Percentiles rank a stretch among this genome's conserved stretches.
Conservation (phyloP, 2,329 filamentous ascomycete genomes). For the Claviceps africana region DNA sequence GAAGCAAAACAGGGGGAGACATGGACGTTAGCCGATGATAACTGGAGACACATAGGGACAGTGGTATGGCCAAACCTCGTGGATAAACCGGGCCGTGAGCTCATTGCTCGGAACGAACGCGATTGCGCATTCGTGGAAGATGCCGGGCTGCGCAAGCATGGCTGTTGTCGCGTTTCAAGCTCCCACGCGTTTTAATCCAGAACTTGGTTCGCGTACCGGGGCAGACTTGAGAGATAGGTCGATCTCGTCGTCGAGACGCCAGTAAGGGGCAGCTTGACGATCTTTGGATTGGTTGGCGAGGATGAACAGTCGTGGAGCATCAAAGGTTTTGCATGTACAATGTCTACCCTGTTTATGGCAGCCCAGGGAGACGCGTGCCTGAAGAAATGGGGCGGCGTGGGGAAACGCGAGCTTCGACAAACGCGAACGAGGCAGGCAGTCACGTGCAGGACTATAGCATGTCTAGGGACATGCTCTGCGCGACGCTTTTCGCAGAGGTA, state of each 20-base stretch:
- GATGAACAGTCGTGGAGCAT: not conserved
- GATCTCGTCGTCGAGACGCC: not conserved
- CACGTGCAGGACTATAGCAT: slow-evolving; percentile 14
- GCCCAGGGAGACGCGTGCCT: slow-evolving; percentile 7
- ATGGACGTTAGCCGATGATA: slow-evolving; percentile 1
- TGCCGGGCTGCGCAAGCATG: slow-evolving; percentile 17
- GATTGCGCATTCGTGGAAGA: slow-evolving; percentile 30
- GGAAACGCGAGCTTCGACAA: slow-evolving; percentile 6
- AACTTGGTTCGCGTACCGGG: not conserved
- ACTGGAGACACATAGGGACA: too few relatives aligned
- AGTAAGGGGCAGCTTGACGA: not conserved
- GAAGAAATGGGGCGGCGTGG: not conserved
- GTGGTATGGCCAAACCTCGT: slow-evolving; percentile 19
- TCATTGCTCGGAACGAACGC: slow-evolving; percentile 31
- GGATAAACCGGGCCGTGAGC: slow-evolving; percentile 26
- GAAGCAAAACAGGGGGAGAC: not conserved
- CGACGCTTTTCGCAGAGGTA: rapidly evolving
- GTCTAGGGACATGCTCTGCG: not conserved
- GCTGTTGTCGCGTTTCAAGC: not conserved
- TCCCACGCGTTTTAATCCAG: not conserved
- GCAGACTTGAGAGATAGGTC: not conserved
- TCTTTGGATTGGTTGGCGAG: not conserved
- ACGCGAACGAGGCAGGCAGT: slow-evolving; percentile 24
- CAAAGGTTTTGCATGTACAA: not conserved
- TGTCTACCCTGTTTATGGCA: not conserved